Evolutionary conservation across 352 stramenopile genomes (phyloP).

Genomic region (Phytophthora meadii): DNA sequence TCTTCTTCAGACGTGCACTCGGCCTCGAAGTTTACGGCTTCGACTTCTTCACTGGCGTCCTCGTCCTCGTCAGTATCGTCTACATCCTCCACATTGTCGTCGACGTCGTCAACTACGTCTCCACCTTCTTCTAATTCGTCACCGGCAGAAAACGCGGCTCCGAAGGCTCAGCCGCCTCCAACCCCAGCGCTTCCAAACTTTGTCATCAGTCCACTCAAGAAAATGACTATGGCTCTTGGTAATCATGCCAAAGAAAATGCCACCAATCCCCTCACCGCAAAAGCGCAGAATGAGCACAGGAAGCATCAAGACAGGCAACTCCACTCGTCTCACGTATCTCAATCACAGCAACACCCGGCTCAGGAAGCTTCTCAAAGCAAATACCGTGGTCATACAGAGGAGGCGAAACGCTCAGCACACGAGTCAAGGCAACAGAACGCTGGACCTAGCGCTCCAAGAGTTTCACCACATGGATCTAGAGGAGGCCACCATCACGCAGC

Average conservation of each 20-base stretch:
- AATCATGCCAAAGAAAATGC: constrained; percentile 56
- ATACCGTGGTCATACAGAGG: constrained; percentile 40
- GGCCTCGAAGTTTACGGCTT: constrained; percentile 34
- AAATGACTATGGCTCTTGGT: constrained; percentile 55
- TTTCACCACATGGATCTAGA: constrained; percentile 28
- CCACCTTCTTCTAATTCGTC: constrained; percentile 11
- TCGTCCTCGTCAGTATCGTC: constrained; percentile 39
- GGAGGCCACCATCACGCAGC: constrained; percentile 20
- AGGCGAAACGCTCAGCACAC: constrained; percentile 46
- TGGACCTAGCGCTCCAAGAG: constrained; percentile 17
- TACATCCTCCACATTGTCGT: constrained; percentile 22
- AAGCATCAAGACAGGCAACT: constrained; percentile 35
- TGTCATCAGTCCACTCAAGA: constrained; percentile 62
- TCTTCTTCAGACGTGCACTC: constrained; percentile 31
- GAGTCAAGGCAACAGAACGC: constrained; percentile 34
- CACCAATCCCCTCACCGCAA: constrained; percentile 38
- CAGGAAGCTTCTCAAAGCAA: constrained; percentile 32
- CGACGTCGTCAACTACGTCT: constrained; percentile 26
- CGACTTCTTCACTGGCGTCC: constrained; percentile 30
- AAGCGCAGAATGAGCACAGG: constrained; percentile 40
- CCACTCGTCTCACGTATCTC: constrained; percentile 27
- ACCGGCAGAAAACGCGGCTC: constrained; percentile 13
- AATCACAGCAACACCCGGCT: constrained; percentile 24
- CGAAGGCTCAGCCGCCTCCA: constrained; percentile 30
- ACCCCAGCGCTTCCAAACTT: constrained; percentile 41